Conservation (phyloP, 768 basidiomycete genomes). For the Lentinula guzmanii region DNA sequence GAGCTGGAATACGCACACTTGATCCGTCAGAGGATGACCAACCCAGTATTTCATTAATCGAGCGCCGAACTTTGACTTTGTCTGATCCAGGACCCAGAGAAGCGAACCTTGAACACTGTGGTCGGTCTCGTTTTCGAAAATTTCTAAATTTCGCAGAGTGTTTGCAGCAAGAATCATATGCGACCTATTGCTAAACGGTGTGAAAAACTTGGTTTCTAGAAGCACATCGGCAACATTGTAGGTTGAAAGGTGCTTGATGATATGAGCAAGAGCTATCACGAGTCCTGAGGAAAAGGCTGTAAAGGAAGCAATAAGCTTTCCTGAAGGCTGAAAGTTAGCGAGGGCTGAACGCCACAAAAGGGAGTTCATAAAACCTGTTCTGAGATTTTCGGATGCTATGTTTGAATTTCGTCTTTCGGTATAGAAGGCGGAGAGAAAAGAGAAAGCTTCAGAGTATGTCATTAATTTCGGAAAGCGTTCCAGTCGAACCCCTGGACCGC, state of each 20-base stretch:
- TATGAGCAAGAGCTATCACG: slow-evolving; percentile 66
- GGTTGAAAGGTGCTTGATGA: slow-evolving; percentile 59
- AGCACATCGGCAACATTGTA: slow-evolving; percentile 81
- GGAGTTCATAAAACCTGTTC: slow-evolving; percentile 28
- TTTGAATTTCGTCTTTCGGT: slow-evolving; percentile 37
- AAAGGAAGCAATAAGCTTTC: slow-evolving; percentile 53
- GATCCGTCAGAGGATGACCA: slow-evolving; percentile 75
- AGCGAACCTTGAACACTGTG: slow-evolving; percentile 68
- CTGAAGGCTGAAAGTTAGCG: slow-evolving; percentile 26
- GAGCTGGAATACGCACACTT: slow-evolving; percentile 35
- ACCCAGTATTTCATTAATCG: slow-evolving; percentile 83
- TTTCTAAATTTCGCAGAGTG: slow-evolving; percentile 84
- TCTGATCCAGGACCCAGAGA: slow-evolving; percentile 81
- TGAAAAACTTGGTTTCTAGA: slow-evolving; percentile 72
- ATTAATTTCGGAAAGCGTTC: slow-evolving; percentile 55
- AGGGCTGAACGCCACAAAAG: not conserved
- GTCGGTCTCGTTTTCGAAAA: slow-evolving; percentile 90
- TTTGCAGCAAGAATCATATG: slow-evolving; percentile 90
- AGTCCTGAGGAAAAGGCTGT: slow-evolving; percentile 66
- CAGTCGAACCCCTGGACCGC: slow-evolving; percentile 43
- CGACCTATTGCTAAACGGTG: slow-evolving; percentile 63
- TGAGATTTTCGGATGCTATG: slow-evolving; percentile 37
- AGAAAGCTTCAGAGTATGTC: slow-evolving; percentile 66
- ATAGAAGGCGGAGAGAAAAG: slow-evolving; percentile 61
- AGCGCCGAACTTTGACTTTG: slow-evolving; percentile 84